phyloP scores from a whole-genome alignment of 495 filamentous ascomycete species.

The Hamigera avellanea region DNA sequence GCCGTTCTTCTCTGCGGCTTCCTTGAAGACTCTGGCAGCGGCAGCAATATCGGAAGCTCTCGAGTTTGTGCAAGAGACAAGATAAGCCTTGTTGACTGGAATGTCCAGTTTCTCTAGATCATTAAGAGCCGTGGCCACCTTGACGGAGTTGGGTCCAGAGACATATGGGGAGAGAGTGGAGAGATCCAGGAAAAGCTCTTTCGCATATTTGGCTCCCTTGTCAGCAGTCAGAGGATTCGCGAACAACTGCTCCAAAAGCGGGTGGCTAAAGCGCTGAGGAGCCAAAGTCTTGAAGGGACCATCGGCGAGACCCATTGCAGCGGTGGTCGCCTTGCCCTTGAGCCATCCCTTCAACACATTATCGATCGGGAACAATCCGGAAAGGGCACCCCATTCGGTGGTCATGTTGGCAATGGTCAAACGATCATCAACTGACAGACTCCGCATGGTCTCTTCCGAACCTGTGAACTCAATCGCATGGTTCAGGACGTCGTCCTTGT shows the following conservation, averaged over 20 bases:
- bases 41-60: slow-evolving; percentile 71
- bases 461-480: slow-evolving; percentile 87
- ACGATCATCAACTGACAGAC: slow-evolving; percentile 64
- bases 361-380: slow-evolving; percentile 80
- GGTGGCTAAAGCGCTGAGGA: slow-evolving; percentile 50
- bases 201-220: slow-evolving; percentile 69
- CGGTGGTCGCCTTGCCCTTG: slow-evolving; percentile 58
- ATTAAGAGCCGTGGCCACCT: slow-evolving; percentile 61
- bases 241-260: slow-evolving; percentile 60
- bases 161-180: slow-evolving; percentile 80
- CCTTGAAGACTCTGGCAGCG: slow-evolving; percentile 78
- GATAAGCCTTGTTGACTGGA: slow-evolving; percentile 72
- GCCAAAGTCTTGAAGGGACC: slow-evolving; percentile 25
- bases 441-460: slow-evolving; percentile 62
- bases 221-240: slow-evolving; percentile 58
- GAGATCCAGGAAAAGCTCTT: slow-evolving; percentile 65
- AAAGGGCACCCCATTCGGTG: slow-evolving; percentile 85
- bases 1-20: slow-evolving; percentile 47
- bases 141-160: slow-evolving; percentile 86
- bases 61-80: slow-evolving; percentile 87
- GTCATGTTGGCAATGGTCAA: slow-evolving; percentile 92
- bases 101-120: slow-evolving; percentile 67
- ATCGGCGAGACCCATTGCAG: slow-evolving; percentile 41
- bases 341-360: slow-evolving; percentile 62
- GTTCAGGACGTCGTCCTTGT: slow-evolving; percentile 83